These are phyloP conservation scores for Mortierella claussenii DNA, from an alignment of 192 early-diverging fungal species.

Conservation along the genomic window DNA sequence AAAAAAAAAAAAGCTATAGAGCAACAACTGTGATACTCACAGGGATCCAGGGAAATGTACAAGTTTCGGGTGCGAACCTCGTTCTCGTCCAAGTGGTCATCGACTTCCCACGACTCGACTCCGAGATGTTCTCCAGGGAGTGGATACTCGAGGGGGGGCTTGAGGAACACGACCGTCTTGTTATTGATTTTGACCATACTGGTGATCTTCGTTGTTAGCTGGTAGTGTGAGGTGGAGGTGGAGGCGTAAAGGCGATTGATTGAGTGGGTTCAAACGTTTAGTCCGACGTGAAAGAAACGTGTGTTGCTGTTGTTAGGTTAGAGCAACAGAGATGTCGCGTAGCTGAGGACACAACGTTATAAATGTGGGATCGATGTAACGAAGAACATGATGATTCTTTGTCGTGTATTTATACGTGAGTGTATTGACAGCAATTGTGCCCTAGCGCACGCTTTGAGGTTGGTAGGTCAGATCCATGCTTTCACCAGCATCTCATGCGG, in stretches of 20 bases:
- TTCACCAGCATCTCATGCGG: too few species aligned
- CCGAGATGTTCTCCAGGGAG: constrained; percentile 59
- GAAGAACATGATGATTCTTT: too few species aligned
- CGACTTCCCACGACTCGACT: constrained; percentile 23
- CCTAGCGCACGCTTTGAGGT: too few species aligned
- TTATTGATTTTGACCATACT: constrained; percentile 14
- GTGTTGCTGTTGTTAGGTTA: too few species aligned
- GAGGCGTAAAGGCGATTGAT: neutral
- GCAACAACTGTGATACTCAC: constrained; percentile 59
- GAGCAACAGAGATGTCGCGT: too few species aligned
- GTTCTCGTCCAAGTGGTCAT: constrained; percentile 53
- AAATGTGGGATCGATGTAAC: too few species aligned
- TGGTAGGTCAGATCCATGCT: too few species aligned
- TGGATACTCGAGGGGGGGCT: constrained; percentile 48
- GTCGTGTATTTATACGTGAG: too few species aligned
- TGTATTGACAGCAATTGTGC: too few species aligned
- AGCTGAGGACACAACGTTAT: too few species aligned
- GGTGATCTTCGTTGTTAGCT: neutral
- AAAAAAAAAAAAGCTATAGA: neutral
- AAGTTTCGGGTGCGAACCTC: constrained; percentile 68
- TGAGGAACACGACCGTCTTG: constrained; percentile 45
- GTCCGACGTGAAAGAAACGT: too few species aligned
- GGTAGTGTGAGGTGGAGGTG: neutral
- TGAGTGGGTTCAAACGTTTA: neutral
- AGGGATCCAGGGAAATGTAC: constrained; percentile 81